Base-by-base conservation (phyloP, 2,329 filamentous ascomycete species). In the Fusarium miscanthi region DNA sequence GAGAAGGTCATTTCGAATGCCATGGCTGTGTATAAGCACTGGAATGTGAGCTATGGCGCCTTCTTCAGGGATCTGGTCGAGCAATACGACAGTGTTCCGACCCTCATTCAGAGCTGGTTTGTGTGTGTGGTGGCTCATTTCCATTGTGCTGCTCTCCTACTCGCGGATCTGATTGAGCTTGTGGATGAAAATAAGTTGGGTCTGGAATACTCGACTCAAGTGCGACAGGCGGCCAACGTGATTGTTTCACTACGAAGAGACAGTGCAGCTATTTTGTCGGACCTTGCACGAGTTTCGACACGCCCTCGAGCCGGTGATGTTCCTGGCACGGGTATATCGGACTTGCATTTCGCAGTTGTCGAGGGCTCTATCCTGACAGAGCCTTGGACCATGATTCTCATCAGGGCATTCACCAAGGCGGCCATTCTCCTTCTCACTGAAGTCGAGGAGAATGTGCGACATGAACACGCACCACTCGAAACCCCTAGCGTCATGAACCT, bases 41-140 rank as follows among this genome's bases (percentile, higher is more conserved):
- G 88, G 88, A 85, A 87, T 61, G 74, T 77, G 27, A 82, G 84
- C 1, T 88, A 89, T 69, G 84, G 83, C 3, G 81, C 81, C 2
- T 87, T 90, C 70, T 87, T 89, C 73, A 77, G 81, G 21, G 86
- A 88, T 64, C 85, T 88, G 42, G 80, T 88, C 17, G 78, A 82
- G 5, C 79, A 87, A 65, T 87, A 88, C 65, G 81, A 86, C 37
- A 74, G 78, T 2, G 82, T 90, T 2, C 87, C 87, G 3, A 75
- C 84, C 16, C 86, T 86, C 19, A 84, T 90, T 8, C 87, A 88
- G 73, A 88, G 87, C 45, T 90, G 88, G 88, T 90, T 89, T 66
- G 83, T 89, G 19, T 86, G 88, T 58, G 83, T 90, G 30, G 81
- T 85, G 1, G 86, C 85, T 1, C 89, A 90, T 70, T 90, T 88